A percentile compares a stretch with the other conserved stretches of the same genome.
phyloP scores from a whole-genome alignment of 768 basidiomycete genomes.

The Mycena chlorophos region DNA sequence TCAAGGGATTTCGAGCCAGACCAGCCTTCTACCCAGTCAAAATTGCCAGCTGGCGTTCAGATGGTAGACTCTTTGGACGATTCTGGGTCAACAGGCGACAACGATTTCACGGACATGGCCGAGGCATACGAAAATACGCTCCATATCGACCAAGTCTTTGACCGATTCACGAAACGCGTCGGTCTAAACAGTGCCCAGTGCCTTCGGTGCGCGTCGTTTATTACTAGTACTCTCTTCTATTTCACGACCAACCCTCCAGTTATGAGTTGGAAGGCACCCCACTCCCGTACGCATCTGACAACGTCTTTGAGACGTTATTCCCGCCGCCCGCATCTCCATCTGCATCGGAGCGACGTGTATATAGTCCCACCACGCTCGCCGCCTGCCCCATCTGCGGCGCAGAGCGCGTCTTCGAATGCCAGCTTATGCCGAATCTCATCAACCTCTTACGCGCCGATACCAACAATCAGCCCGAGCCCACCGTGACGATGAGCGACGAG shows the following conservation, averaged over 20 bases:
- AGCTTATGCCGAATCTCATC: slow-evolving; percentile 93
- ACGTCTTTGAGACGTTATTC: slow-evolving; percentile 73
- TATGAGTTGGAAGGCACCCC: slow-evolving; percentile 89
- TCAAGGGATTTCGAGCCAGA: slow-evolving; percentile 76
- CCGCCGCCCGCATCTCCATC: slow-evolving; percentile 48
- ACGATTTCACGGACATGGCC: slow-evolving; percentile 56
- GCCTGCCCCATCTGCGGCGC: slow-evolving; percentile 68
- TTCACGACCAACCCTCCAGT: slow-evolving; percentile 45
- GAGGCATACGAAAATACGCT: slow-evolving; percentile 84
- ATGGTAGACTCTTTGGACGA: slow-evolving; percentile 42
- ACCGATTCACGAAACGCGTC: slow-evolving; percentile 38
- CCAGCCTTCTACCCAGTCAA: slow-evolving; percentile 54
- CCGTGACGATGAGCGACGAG: slow-evolving; percentile 53
- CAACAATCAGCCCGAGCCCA: not conserved
- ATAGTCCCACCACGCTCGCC: slow-evolving; percentile 55
- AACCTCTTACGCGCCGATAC: slow-evolving; percentile 53
- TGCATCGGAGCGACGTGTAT: slow-evolving; percentile 50
- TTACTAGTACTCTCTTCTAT: not conserved
- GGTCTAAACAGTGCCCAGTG: slow-evolving; percentile 56
- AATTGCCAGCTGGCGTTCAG: slow-evolving; percentile 43
- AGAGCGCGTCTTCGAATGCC: slow-evolving; percentile 83
- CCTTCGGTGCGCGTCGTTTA: slow-evolving; percentile 55
- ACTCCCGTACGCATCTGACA: slow-evolving; percentile 81
- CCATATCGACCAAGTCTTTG: slow-evolving; percentile 82
- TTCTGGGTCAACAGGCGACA: slow-evolving; percentile 40